Percentiles rank a stretch among this genome's conserved stretches.
These are phyloP conservation scores for Sabuloglossum arenarium DNA, from an alignment of 495 filamentous ascomycete genomes.

Conservation along the genomic window DNA sequence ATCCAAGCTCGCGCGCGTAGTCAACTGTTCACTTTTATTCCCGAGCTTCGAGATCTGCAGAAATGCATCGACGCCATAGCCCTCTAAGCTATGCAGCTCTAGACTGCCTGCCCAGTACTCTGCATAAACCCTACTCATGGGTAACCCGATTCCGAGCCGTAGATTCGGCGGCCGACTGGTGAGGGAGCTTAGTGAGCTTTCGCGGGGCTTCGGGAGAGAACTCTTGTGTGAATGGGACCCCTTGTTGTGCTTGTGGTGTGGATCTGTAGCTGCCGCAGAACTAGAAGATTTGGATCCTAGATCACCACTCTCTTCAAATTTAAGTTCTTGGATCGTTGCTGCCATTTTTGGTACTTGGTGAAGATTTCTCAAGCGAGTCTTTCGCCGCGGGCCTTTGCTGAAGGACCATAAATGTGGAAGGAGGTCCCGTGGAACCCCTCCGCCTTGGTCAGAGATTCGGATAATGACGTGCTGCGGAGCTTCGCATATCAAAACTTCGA, in stretches of 20 bases:
- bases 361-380: constrained; percentile 58
- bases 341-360: constrained; percentile 78
- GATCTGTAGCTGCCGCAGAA: background rate
- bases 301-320: constrained; percentile 8
- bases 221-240: constrained; percentile 6
- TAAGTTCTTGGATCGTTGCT: constrained; percentile 80
- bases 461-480: constrained; percentile 91
- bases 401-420: constrained; percentile 93
- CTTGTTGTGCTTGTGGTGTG: background rate
- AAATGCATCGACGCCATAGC: constrained; percentile 95
- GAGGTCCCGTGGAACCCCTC: constrained; percentile 66
- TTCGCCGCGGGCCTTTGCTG: constrained; percentile 64
- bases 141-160: constrained; percentile 79
- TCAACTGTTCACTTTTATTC: constrained; percentile 96
- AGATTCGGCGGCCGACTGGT: constrained; percentile 71
- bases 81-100: constrained; percentile 82
- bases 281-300: background rate
- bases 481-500: constrained; percentile 88
- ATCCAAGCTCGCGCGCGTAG: constrained; percentile 71
- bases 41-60: constrained; percentile 92
- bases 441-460: constrained; percentile 85
- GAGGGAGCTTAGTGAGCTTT: constrained; percentile 53
- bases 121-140: constrained; percentile 85
- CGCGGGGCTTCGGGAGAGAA: constrained; percentile 9
- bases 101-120: constrained; percentile 96